Evolutionary conservation across 768 basidiomycete species (phyloP), one percentile per base, ranked within the genome.

Genomic region (Rhodotorula paludigena): DNA sequence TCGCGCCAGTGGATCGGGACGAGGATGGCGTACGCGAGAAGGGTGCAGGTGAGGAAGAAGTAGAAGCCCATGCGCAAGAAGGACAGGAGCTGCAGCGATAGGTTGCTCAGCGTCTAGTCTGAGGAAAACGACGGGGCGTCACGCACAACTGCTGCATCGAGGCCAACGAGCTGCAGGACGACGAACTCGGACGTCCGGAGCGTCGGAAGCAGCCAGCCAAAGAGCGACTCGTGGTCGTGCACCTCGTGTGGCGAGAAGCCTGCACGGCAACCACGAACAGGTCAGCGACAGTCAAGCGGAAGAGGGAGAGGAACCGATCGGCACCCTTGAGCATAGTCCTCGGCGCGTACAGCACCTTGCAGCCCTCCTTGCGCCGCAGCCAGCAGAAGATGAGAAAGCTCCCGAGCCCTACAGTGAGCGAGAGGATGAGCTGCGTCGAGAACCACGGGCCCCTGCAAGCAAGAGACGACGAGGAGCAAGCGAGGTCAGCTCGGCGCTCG

Each of bases 1-100:
- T 93, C 93, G 81, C 86, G 89, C 82, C 88, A 87, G 74, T 99
- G 98, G 55, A 97, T 82, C 4, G 96, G 96, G 86, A 98, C 94
- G 20, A 99, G 83, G n/a, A 93, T 85, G 10, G 84, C 78, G 14
- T 87, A 79, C 0, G 92, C 92, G 64, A 91, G 87, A 54, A 90
- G 75, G 0, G 92, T 90, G 78, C 89, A 90, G 23, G 88, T 80
- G 0, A 89, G 86, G 79, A 99, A 99, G 35, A 97, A 82, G 75
- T 89, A 86, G 79, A 97, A 98, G 0, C 89, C 86, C 83, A 88
- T 96, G 78, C 94, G 93, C 83, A 91, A 89, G 80, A 99, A 98
- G 72, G 87, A 90, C 49, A 99, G 83, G 3, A 98, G 83, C 91
- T 96, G 76, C 21, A 36, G 36, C n/a, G n/a, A 2, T 14, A 5